Percentiles rank a stretch among this genome's conserved stretches.
phyloP scores from a whole-genome alignment of 176 grass and related monocot genomes.

The Carex kokanica region DNA sequence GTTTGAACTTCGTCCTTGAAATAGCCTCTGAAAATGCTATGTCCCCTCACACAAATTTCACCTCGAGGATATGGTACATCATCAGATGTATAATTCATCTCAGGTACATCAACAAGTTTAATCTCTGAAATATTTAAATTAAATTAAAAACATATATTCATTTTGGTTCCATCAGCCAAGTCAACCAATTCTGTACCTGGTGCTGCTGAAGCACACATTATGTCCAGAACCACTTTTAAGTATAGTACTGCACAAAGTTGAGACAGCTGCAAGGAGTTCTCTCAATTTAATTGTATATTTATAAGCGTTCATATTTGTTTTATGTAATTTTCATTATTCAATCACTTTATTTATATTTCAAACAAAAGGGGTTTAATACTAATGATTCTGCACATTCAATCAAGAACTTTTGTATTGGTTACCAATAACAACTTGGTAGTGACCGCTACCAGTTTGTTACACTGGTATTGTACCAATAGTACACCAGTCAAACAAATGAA shows the following conservation, averaged over 20 bases:
- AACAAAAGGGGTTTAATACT: neutral
- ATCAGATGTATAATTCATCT: slow-evolving; percentile 96
- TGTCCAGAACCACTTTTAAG: neutral
- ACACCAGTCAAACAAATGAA: neutral
- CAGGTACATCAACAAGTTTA: slow-evolving; percentile 93
- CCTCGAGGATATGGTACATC: slow-evolving; percentile 89
- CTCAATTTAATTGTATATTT: neutral
- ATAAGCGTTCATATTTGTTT: neutral
- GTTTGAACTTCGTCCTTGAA: slow-evolving; percentile 89
- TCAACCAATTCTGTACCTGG: neutral
- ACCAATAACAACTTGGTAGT: neutral
- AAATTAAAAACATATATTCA: neutral
- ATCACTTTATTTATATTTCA: neutral
- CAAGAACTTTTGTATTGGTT: neutral
- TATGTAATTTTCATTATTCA: neutral
- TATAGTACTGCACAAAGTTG: neutral
- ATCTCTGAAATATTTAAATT: slow-evolving; percentile 60
- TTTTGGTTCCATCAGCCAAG: neutral
- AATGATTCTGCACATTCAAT: neutral
- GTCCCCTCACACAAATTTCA: slow-evolving; percentile 95
- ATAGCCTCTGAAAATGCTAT: slow-evolving; percentile 69
- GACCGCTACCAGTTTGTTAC: neutral
- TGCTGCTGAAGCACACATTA: neutral
- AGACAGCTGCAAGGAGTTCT: neutral
- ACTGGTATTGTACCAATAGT: neutral